Evolutionary conservation across 2,329 filamentous ascomycete species (phyloP), one percentile per base, ranked within the genome.

Genomic region (Fusarium sp.): DNA sequence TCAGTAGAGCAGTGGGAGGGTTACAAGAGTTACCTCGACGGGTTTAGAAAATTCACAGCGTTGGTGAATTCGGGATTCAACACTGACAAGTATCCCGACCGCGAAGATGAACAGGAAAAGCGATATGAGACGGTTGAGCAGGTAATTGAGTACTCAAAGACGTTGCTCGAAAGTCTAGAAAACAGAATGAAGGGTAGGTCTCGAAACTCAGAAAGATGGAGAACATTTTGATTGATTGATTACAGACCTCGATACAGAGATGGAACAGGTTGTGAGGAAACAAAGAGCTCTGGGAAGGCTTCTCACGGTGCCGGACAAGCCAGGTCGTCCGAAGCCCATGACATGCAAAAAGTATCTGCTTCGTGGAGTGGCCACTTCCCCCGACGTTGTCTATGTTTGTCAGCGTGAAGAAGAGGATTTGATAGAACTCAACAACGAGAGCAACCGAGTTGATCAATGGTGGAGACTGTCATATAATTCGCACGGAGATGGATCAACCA

Each of bases 371-470:
- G 84, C 82, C 16, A 84, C 83, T 15, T 80, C 80, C 1, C 77
- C 79, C 15, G 82, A 84, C 52, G 77, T 86, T 2, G 80, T 85
- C 12, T 89, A 87, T 67, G 78, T 88, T 34, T 87, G 86, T 70
- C 81, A 80, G 61, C 79, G 82, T 40, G 73, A 79, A 18, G 81
- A 82, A 57, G 75, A 76, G 7, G 79, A 83, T 53, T 72, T 84
- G 32, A 82, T 84, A 52, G 82, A 85, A 18, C 49, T 84, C n/a
- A 80, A 77, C 2, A 81, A 67, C 6, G 54, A 78, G 5, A 69
- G 67, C 27, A 67, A 72, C 24, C 62, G 74, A 6, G 67, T 66
- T 18, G 85, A 87, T 55, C 86, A 88, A 72, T 89, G 87, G 87
- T 89, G 87, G 87, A 83, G 83, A 67, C 78, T 88, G 47, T 79